phyloP scores from a whole-genome alignment of 768 basidiomycete genomes.

The Tulasnella sp. region DNA sequence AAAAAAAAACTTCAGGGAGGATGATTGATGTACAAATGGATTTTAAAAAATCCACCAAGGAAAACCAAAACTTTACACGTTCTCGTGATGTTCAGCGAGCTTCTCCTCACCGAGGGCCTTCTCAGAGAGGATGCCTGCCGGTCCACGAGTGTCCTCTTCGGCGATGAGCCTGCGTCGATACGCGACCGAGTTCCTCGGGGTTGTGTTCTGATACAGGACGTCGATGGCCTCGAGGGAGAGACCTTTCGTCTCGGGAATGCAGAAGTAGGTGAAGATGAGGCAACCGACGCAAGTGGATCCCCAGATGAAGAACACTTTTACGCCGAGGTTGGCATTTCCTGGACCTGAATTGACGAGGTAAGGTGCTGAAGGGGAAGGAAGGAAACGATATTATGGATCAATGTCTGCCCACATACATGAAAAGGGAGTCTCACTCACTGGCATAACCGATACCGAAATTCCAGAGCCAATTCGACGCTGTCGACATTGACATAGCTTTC shows the following conservation, averaged over 20 bases:
- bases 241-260: conserved; percentile 60
- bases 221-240: conserved; percentile 81
- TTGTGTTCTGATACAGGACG: conserved; percentile 58
- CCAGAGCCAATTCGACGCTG: conserved; percentile 68
- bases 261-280: conserved; percentile 70
- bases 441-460: conserved; percentile 58
- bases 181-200: conserved; percentile 39
- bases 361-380: conserved; percentile 27
- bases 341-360: conserved; percentile 37
- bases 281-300: conserved; percentile 54
- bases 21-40: too few relatives aligned
- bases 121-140: conserved; percentile 8
- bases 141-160: conserved; percentile 15
- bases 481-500: conserved; percentile 71
- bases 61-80: too few relatives aligned
- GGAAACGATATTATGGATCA: conserved; percentile 3
- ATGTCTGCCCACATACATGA: neutral
- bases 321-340: conserved; percentile 20
- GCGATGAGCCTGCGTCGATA: conserved; percentile 24
- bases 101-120: conserved; percentile 7
- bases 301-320: conserved; percentile 85
- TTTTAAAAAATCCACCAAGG: too few relatives aligned
- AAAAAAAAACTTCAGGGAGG: too few relatives aligned
- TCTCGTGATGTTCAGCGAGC: too few relatives aligned
- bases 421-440: conserved; percentile 19